Evolutionary conservation across 139 green algal species (phyloP), one percentile per base, ranked within the genome.

Genomic region (Chlamydomonas eustigma): DNA sequence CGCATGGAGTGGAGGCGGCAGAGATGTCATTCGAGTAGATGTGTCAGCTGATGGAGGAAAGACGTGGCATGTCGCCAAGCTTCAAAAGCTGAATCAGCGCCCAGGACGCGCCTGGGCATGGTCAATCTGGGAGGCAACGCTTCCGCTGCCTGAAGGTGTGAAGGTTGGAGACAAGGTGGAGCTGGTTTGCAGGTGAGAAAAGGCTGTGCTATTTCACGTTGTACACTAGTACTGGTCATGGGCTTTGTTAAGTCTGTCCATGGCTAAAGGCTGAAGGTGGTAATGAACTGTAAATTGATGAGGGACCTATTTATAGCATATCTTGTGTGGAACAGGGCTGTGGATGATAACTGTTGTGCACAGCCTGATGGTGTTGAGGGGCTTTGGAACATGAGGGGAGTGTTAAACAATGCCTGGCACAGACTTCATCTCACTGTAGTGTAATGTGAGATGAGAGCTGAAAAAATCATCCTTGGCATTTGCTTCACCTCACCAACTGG

Each of bases 401-500:
- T 95, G 6, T 73, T 87, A 28, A 93, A 92, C 86, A 97, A 97
- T 80, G 84, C 89, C 0, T 97, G 91, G 91, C 90, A 94, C 74
- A 77, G 85, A 2, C 78, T 94, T 32, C 18, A 12, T 28, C 18
- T 28, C 44, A 58, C 44, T 12, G 44, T 58, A 18, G 44, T 58
- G 25, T 69, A 8, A 32, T 69, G n/a, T n/a, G n/a, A n/a, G n/a
- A n/a, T n/a, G n/a, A n/a, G n/a, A n/a, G n/a, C n/a, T n/a, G n/a
- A n/a, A n/a, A n/a, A n/a, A n/a, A n/a, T n/a, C n/a, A n/a, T n/a
- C n/a, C n/a, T n/a, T n/a, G n/a, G n/a, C n/a, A n/a, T n/a, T n/a
- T n/a, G n/a, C n/a, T n/a, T n/a, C n/a, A n/a, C n/a, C n/a, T n/a
- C n/a, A n/a, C n/a, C n/a, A n/a, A n/a, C n/a, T n/a, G n/a, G n/a